phyloP scores from a whole-genome alignment of 139 green algal species.

The Tetradesmus obliquus region DNA sequence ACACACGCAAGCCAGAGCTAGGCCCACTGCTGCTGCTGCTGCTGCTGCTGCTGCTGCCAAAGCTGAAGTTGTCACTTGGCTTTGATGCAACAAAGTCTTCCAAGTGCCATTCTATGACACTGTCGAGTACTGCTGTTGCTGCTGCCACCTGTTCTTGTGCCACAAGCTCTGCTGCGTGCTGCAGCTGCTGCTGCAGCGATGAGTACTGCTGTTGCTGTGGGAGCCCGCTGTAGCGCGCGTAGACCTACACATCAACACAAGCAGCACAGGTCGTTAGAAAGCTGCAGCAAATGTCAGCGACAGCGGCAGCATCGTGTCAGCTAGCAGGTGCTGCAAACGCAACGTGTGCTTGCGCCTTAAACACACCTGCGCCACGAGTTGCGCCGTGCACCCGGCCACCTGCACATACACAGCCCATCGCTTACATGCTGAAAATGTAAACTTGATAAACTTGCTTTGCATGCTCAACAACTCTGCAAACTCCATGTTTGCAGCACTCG shows the following conservation, averaged over 20 bases:
- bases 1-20: background rate
- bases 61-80: background rate
- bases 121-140: background rate
- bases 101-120: constrained; percentile 22
- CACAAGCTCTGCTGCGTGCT: background rate
- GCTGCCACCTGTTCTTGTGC: constrained; percentile 2
- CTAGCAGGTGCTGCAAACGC: background rate
- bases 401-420: no score
- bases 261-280: no score
- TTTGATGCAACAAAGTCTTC: constrained; percentile 5
- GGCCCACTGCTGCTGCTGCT: constrained; percentile 11
- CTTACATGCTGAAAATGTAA: no score
- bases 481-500: no score
- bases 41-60: background rate
- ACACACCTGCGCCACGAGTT: no score
- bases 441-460: no score
- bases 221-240: background rate
- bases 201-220: background rate
- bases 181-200: constrained; percentile 7
- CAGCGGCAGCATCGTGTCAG: background rate
- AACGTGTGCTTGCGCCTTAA: background rate
- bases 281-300: background rate
- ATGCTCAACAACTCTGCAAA: no score
- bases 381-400: no score
- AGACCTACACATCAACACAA: background rate